Evolutionary conservation across 768 basidiomycete species (phyloP).

Genomic region (Termitomyces sp.): DNA sequence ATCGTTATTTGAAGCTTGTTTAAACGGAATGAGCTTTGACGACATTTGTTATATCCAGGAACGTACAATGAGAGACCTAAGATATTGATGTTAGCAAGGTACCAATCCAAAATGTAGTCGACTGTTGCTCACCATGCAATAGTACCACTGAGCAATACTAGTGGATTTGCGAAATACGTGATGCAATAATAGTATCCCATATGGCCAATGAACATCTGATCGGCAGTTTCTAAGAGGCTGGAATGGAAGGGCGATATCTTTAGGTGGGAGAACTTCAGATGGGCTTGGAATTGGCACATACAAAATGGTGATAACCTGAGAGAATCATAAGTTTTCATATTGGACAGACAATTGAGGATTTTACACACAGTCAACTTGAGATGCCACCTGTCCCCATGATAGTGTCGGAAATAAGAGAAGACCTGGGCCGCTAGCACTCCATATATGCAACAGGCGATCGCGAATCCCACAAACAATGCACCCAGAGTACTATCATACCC

Average conservation of each 20-base stretch:
- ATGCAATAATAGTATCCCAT: constrained; percentile 55
- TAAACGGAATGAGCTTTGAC: background rate
- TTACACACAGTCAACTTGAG: constrained; percentile 51
- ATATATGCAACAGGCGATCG: constrained; percentile 47
- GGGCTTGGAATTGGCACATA: constrained; percentile 14
- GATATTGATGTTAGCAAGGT: constrained; percentile 3
- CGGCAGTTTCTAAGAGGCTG: constrained; percentile 50
- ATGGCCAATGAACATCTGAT: constrained; percentile 57
- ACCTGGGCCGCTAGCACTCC: constrained; percentile 54
- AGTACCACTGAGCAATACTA: constrained; percentile 30
- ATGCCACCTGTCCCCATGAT: constrained; percentile 45
- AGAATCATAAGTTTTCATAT: background rate
- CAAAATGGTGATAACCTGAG: constrained; percentile 38
- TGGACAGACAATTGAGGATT: background rate
- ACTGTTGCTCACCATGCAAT: constrained; percentile 41
- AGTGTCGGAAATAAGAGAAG: constrained; percentile 52
- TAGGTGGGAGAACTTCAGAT: background rate
- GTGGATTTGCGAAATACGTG: constrained; percentile 35
- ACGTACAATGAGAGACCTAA: constrained; percentile 51
- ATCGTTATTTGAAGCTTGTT: constrained; percentile 42
- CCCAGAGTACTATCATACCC: constrained; percentile 52
- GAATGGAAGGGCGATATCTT: constrained; percentile 15
- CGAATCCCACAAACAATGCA: constrained; percentile 57
- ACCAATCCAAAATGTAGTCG: background rate
- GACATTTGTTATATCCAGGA: background rate